A percentile compares a stretch with the other conserved stretches of the same genome.
Conservation (phyloP, 1,284 basidiomycete genomes). For the Cryptococcus jaspeensis region DNA sequence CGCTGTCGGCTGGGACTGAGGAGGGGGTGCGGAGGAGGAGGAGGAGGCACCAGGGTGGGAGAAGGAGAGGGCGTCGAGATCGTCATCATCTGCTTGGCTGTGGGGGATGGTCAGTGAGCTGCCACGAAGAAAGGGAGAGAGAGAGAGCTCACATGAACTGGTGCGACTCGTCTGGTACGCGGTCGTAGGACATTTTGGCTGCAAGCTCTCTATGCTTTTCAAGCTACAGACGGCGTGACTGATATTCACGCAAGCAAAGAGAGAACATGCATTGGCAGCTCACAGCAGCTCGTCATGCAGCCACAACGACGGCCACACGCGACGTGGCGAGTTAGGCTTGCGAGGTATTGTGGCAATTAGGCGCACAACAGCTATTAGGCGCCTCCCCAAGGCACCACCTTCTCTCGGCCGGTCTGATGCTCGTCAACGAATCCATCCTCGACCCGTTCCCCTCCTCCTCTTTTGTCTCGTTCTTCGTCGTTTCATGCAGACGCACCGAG, state of each 20-base stretch:
- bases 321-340: not conserved
- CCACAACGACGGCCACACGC: not conserved
- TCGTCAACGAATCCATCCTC: not conserved
- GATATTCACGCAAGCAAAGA: too few relatives aligned
- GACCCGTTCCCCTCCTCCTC: constrained; percentile 28
- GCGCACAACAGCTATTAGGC: too few relatives aligned
- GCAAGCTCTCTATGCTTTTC: too few relatives aligned
- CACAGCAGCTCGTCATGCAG: too few relatives aligned
- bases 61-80: constrained; percentile 50
- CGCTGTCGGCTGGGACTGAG: constrained; percentile 2
- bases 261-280: too few relatives aligned
- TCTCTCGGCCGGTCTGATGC: too few relatives aligned
- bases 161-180: not conserved
- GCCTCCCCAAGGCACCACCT: too few relatives aligned
- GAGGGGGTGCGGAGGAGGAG: constrained; percentile 15
- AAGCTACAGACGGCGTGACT: too few relatives aligned
- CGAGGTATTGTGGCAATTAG: too few relatives aligned
- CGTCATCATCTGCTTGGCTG: constrained; percentile 52
- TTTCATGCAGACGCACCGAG: too few relatives aligned
- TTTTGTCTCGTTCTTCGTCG: constrained; percentile 37
- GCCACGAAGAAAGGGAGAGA: not conserved
- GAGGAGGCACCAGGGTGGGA: constrained; percentile 26
- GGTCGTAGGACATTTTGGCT: not conserved
- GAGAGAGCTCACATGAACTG: constrained; percentile 1
- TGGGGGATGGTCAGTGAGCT: too few relatives aligned